These are phyloP conservation scores for Cladophialophora yegresii DNA, from an alignment of 2,329 filamentous ascomycete species.

Conservation along the genomic window DNA sequence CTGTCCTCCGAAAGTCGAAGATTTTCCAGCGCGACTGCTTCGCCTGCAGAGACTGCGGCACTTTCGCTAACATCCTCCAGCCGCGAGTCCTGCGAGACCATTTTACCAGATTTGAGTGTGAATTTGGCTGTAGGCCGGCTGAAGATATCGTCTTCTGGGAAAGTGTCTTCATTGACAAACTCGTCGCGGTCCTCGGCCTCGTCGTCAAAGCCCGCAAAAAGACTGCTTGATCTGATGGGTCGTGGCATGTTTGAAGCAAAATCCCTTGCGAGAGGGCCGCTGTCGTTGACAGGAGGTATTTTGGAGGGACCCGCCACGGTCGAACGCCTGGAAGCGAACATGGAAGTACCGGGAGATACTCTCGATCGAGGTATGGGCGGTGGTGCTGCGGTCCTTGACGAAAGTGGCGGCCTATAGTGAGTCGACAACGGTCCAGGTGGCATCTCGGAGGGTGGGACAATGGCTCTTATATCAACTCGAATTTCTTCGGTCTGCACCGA, in stretches of 20 bases:
- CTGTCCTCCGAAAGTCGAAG: slow-evolving; percentile 35
- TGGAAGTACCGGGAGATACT: slow-evolving; percentile 42
- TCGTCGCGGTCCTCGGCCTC: slow-evolving; percentile 54
- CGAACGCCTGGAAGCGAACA: slow-evolving; percentile 35
- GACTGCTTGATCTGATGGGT: slow-evolving; percentile 74
- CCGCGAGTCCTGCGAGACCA: slow-evolving; percentile 43
- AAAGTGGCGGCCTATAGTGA: slow-evolving; percentile 42
- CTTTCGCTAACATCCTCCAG: slow-evolving; percentile 44
- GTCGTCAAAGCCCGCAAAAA: slow-evolving; percentile 83
- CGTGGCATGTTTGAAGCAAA: slow-evolving; percentile 59
- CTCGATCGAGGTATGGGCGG: slow-evolving; percentile 26
- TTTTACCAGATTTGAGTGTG: slow-evolving; percentile 46
- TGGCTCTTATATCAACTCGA: slow-evolving; percentile 73
- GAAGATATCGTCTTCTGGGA: slow-evolving; percentile 50
- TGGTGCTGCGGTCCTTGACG: slow-evolving; percentile 35
- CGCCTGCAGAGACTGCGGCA: slow-evolving; percentile 28
- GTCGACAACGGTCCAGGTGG: slow-evolving; percentile 74
- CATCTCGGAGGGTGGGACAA: slow-evolving; percentile 73
- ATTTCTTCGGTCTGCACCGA: slow-evolving; percentile 90
- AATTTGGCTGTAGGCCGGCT: slow-evolving; percentile 50
- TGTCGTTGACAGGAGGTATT: slow-evolving; percentile 60
- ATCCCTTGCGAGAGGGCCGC: slow-evolving; percentile 66
- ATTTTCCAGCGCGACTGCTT: slow-evolving; percentile 32
- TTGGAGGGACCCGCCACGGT: slow-evolving; percentile 27
- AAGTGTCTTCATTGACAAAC: slow-evolving; percentile 34